Conservation (phyloP, 257 asterid genomes). For the Voacanga thouarsii region DNA sequence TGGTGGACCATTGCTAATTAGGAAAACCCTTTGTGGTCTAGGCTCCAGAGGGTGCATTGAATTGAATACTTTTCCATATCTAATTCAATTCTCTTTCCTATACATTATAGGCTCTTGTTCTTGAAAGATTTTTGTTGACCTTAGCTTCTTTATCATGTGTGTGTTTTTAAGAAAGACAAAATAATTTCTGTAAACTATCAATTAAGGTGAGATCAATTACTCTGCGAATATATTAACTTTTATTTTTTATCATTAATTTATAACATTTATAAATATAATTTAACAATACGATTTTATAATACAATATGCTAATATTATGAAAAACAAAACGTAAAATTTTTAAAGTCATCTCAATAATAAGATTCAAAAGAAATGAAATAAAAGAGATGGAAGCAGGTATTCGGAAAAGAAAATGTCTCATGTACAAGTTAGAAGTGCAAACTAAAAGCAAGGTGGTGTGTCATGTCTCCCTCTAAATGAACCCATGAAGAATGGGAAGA, state of each 20-base stretch:
- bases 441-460: constrained; percentile 31
- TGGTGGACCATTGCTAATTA: constrained; percentile 41
- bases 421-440: constrained; percentile 18
- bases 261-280: too few relatives aligned
- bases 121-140: neutral
- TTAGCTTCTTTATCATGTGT: too few relatives aligned
- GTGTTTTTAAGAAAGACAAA: too few relatives aligned
- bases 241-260: too few relatives aligned
- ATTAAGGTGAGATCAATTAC: too few relatives aligned
- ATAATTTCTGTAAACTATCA: too few relatives aligned
- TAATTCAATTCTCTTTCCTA: neutral
- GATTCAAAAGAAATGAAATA: neutral
- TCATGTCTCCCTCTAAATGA: constrained; percentile 36
- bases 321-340: too few relatives aligned
- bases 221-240: too few relatives aligned
- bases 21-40: constrained; percentile 10
- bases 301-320: too few relatives aligned
- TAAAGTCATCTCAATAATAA: neutral
- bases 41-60: constrained; percentile 29
- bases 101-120: neutral
- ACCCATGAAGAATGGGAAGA: constrained; percentile 33
- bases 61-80: neutral
- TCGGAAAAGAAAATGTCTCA: constrained; percentile 20
- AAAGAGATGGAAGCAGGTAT: constrained; percentile 8
- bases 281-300: too few relatives aligned